phyloP scores from a whole-genome alignment of 306 rosid species.

The Cucurbita moschata region DNA sequence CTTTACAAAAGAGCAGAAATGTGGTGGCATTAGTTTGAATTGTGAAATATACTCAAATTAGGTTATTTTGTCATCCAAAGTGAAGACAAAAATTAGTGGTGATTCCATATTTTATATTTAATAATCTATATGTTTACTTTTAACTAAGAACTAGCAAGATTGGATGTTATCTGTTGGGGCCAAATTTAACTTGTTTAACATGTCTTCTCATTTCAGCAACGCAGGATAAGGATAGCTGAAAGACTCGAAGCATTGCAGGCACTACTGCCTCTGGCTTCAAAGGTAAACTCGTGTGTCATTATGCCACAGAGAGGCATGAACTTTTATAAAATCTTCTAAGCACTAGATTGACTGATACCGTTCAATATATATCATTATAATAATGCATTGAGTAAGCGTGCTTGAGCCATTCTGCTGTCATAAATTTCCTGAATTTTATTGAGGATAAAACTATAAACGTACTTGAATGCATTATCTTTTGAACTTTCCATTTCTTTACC shows the following conservation, averaged over 20 bases:
- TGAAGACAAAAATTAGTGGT: not conserved
- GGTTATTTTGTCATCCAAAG: not conserved
- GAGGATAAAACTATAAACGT: not conserved
- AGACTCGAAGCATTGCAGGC: conserved; percentile 46
- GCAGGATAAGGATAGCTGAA: conserved; percentile 54
- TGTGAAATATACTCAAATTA: not conserved
- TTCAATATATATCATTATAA: not conserved
- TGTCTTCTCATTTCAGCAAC: conserved; percentile 31
- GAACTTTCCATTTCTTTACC: not conserved
- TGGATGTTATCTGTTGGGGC: not conserved
- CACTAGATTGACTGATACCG: not conserved
- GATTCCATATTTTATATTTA: not conserved
- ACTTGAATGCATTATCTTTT: not conserved
- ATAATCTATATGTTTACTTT: not conserved
- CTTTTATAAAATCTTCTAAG: not conserved
- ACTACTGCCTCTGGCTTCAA: conserved; percentile 51
- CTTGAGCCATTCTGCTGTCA: not conserved
- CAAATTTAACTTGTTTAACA: conserved; percentile 1
- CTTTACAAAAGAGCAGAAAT: not conserved
- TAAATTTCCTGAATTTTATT: not conserved
- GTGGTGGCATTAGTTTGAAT: not conserved
- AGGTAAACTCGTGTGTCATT: conserved; percentile 29
- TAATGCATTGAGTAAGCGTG: not conserved
- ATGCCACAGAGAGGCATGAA: not conserved
- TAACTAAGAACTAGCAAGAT: not conserved